Percentiles rank a stretch among this genome's conserved stretches.
phyloP scores from a whole-genome alignment of 495 filamentous ascomycete genomes.

The Penicillium fimorum region DNA sequence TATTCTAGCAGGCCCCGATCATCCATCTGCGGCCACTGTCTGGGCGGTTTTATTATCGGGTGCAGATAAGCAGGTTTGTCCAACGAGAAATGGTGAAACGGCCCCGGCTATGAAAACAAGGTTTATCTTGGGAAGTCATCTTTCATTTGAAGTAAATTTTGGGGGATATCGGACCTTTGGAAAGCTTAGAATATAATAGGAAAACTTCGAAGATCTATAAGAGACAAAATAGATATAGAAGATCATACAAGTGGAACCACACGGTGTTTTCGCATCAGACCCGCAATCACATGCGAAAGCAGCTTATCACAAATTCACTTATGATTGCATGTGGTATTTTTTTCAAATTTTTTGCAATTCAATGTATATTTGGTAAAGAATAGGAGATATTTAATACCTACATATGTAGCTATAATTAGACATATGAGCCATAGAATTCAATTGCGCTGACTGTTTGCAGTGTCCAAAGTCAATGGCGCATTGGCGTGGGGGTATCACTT shows the following conservation, averaged over 20 bases:
- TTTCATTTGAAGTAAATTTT: not conserved
- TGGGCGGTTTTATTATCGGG: conserved; percentile 1
- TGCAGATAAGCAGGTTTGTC: conserved; percentile 17
- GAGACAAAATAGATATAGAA: not conserved
- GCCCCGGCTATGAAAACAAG: not conserved
- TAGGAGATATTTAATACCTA: too few relatives aligned
- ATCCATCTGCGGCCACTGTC: not conserved
- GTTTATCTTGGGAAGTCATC: not conserved
- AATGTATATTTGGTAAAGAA: not conserved
- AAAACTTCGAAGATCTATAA: not conserved
- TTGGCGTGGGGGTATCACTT: conserved; percentile 2
- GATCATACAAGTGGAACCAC: conserved; percentile 6
- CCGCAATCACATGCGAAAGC: conserved; percentile 43
- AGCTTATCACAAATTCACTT: conserved; percentile 18
- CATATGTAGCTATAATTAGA: not conserved
- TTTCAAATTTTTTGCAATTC: not conserved
- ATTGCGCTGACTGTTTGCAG: conserved; percentile 5
- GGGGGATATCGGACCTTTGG: not conserved
- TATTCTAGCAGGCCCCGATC: not conserved
- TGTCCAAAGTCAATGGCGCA: conserved; percentile 5
- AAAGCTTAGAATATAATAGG: not conserved
- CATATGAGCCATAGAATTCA: not conserved
- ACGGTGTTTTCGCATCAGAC: conserved; percentile 27
- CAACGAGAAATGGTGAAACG: not conserved
- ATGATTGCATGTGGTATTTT: not conserved